phyloP scores from a whole-genome alignment of 2,329 filamentous ascomycete species.

The Cordyceps cateniannulata region DNA sequence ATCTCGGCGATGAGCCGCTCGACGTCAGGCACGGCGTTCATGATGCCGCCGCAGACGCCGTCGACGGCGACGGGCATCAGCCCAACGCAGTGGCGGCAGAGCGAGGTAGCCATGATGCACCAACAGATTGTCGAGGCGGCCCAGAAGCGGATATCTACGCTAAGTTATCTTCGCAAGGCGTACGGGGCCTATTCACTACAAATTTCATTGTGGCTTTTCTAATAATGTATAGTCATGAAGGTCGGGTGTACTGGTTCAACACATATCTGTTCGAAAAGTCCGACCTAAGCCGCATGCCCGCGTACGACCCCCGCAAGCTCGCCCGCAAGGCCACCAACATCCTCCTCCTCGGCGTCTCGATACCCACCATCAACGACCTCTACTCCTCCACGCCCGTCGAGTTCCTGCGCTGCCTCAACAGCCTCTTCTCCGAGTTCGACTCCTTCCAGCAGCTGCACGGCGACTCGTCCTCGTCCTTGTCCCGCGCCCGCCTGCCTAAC shows the following conservation, averaged over 20 bases:
- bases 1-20: constrained; percentile 38
- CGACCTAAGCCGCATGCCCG: constrained; percentile 76
- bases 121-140: constrained; percentile 75
- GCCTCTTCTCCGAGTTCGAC: constrained; percentile 85
- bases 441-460: constrained; percentile 84
- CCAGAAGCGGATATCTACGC: constrained; percentile 85
- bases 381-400: constrained; percentile 74
- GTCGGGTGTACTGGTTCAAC: constrained; percentile 96
- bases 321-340: constrained; percentile 89
- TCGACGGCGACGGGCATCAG: constrained; percentile 9
- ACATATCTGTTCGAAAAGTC: constrained; percentile 83
- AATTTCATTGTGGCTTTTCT: neutral
- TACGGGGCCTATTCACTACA: constrained; percentile 41
- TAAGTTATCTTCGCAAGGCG: constrained; percentile 91
- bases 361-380: constrained; percentile 84
- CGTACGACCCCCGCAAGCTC: constrained; percentile 77
- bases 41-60: constrained; percentile 20
- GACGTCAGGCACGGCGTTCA: constrained; percentile 28
- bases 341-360: constrained; percentile 82
- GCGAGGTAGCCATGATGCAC: constrained; percentile 44
- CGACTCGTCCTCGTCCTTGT: constrained; percentile 65
- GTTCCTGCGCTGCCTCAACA: constrained; percentile 80
- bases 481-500: constrained; percentile 71
- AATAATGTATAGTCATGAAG: constrained; percentile 63
- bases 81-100: constrained; percentile 30